A percentile compares a stretch with the other conserved stretches of the same genome.
These are phyloP conservation scores for Cercophora newfieldiana DNA, from an alignment of 495 filamentous ascomycete species.

Conservation along the genomic window DNA sequence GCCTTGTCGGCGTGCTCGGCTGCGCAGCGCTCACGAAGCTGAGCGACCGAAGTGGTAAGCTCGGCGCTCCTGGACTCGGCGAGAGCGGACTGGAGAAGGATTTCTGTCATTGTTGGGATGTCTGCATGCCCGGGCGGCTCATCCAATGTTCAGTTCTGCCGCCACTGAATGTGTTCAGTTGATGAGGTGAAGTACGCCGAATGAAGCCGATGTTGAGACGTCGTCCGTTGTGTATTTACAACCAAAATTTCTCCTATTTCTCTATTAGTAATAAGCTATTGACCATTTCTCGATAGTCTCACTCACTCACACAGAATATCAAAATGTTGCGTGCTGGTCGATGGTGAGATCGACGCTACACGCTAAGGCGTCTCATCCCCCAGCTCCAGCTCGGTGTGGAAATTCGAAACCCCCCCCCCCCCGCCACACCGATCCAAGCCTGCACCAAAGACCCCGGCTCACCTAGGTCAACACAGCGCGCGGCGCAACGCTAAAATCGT, in stretches of 20 bases:
- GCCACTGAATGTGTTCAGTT: no score
- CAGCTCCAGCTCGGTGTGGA: background rate
- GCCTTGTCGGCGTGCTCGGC: constrained; percentile 25
- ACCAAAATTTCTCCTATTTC: no score
- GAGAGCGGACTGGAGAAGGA: constrained; percentile 28
- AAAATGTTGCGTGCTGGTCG: background rate
- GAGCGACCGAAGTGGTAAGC: constrained; percentile 18
- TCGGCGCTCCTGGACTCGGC: constrained; percentile 20
- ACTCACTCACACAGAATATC: background rate
- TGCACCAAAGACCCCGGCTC: background rate
- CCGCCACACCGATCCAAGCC: constrained; percentile 7
- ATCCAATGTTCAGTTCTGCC: no score
- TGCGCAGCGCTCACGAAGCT: constrained; percentile 26
- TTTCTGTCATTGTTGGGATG: constrained; percentile 18
- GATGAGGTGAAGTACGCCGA: no score
- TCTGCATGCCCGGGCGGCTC: no score
- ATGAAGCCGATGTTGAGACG: no score
- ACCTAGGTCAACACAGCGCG: background rate
- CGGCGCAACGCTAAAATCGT: background rate
- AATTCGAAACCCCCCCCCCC: background rate
- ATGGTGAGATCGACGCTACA: background rate
- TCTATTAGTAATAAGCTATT: no score
- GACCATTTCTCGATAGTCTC: no score
- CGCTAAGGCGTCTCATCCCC: background rate
- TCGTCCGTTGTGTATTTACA: no score